phyloP scores from a whole-genome alignment of 371 early-diverging fungal species.

The Saksenaea oblongispora region DNA sequence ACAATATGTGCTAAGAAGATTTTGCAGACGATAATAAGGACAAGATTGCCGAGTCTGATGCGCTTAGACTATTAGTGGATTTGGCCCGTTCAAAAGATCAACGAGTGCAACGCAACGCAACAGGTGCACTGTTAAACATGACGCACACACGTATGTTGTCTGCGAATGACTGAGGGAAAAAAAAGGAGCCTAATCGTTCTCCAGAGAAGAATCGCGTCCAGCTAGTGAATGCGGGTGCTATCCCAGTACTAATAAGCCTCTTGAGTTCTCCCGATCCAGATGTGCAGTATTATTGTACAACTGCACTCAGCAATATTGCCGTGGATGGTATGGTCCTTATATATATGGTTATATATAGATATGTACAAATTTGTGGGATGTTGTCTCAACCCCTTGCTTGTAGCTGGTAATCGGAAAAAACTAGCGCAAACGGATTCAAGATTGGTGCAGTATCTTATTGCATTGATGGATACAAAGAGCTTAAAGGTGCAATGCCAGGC shows the following conservation, averaged over 20 bases:
- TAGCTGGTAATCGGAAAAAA: conserved; percentile 68
- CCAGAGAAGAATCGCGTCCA: conserved; percentile 81
- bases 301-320: conserved; percentile 90
- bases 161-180: not conserved
- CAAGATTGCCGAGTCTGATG: conserved; percentile 85
- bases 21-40: conserved; percentile 84
- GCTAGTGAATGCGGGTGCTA: conserved; percentile 84
- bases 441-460: conserved; percentile 78
- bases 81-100: conserved; percentile 85
- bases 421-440: conserved; percentile 77
- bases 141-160: conserved; percentile 73
- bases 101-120: conserved; percentile 90
- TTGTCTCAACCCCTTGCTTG: not conserved
- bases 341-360: not conserved
- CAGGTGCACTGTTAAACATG: conserved; percentile 93
- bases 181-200: conserved; percentile 1
- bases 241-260: conserved; percentile 82
- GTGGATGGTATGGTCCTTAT: conserved; percentile 66
- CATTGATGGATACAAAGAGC: conserved; percentile 77
- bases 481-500: conserved; percentile 91
- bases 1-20: not conserved
- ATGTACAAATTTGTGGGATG: too few species aligned
- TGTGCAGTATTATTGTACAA: conserved; percentile 89
- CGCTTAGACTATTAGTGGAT: conserved; percentile 73
- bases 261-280: conserved; percentile 83